A percentile compares a stretch with the other conserved stretches of the same genome.
Evolutionary conservation across 106 monocot species (phyloP).

Genomic region (Dioscorea alata): DNA sequence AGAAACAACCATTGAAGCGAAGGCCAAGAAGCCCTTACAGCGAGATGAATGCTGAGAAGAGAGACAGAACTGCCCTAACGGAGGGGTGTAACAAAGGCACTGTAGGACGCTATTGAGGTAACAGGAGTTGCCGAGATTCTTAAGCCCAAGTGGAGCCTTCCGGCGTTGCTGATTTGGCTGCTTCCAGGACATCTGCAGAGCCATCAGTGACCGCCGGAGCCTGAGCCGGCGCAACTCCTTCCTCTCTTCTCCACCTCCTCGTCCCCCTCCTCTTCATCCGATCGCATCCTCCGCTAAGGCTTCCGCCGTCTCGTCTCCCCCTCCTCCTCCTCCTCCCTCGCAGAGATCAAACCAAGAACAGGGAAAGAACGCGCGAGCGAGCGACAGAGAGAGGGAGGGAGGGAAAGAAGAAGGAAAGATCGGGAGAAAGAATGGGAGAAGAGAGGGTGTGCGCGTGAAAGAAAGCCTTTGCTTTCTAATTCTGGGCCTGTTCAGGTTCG

Average conservation of each 20-base stretch:
- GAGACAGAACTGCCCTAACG: slow-evolving; percentile 90
- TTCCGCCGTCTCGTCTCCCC: neutral
- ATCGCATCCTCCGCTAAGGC: slow-evolving; percentile 23
- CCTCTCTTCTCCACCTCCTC: neutral
- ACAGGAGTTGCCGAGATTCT: slow-evolving; percentile 91
- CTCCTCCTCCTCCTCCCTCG: neutral
- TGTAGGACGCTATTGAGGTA: slow-evolving; percentile 98
- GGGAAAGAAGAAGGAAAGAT: neutral
- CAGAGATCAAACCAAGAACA: neutral
- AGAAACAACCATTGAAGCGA: neutral
- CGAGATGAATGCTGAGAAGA: slow-evolving; percentile 58
- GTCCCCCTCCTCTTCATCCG: slow-evolving; percentile 38
- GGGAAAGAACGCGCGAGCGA: slow-evolving; percentile 3
- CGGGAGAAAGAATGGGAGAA: neutral
- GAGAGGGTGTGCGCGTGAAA: neutral
- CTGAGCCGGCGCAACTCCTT: neutral
- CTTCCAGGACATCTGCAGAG: slow-evolving; percentile 59
- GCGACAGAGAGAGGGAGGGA: slow-evolving; percentile 5
- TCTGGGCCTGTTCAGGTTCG: no score
- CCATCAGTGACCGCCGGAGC: slow-evolving; percentile 24
- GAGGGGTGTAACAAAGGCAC: slow-evolving; percentile 93
- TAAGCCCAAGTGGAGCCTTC: slow-evolving; percentile 67
- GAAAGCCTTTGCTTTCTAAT: no score
- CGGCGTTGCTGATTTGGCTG: slow-evolving; percentile 27
- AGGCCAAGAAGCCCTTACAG: slow-evolving; percentile 36